These are phyloP conservation scores for Limtongozyma cylindracea DNA, from an alignment of 805 yeast species.

Conservation along the genomic window DNA sequence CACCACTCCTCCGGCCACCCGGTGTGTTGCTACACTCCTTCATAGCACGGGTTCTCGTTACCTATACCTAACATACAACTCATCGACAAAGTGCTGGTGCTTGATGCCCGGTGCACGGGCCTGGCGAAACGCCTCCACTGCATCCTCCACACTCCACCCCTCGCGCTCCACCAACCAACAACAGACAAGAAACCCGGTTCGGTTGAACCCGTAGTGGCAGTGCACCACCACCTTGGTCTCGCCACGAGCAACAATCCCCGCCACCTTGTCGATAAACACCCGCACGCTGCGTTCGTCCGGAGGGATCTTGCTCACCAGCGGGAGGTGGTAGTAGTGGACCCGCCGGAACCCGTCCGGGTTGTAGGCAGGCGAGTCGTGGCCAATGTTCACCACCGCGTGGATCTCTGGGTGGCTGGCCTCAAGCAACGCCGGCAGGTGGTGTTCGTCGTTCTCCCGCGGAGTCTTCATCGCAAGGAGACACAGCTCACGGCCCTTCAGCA, in stretches of 20 bases:
- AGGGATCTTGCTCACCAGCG: slow-evolving; percentile 56
- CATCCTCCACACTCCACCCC: slow-evolving; percentile 35
- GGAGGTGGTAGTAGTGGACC: slow-evolving; percentile 40
- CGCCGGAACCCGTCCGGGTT: slow-evolving; percentile 27
- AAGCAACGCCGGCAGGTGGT: slow-evolving; percentile 29
- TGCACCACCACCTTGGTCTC: slow-evolving; percentile 33
- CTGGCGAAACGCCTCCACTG: slow-evolving; percentile 26
- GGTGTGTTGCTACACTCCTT: too few relatives aligned
- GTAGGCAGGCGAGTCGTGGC: slow-evolving; percentile 47
- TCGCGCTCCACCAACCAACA: slow-evolving; percentile 36
- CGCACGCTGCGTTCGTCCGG: slow-evolving; percentile 38
- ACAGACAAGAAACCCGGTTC: slow-evolving; percentile 54
- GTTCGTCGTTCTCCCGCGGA: slow-evolving; percentile 31
- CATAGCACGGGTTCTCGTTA: too few relatives aligned
- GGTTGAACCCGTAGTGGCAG: slow-evolving; percentile 63
- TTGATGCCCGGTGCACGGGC: slow-evolving; percentile 52
- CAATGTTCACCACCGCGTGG: slow-evolving; percentile 39
- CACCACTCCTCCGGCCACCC: too few relatives aligned
- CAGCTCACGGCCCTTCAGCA: slow-evolving; percentile 9
- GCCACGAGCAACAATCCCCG: slow-evolving; percentile 11
- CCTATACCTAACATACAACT: slow-evolving; percentile 42
- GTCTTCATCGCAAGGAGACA: slow-evolving; percentile 55
- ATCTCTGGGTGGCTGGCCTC: slow-evolving; percentile 19
- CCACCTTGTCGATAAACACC: slow-evolving; percentile 25
- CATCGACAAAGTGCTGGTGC: slow-evolving; percentile 57